Conservation (phyloP, 192 early-diverging fungal species). For the Backusella mclennaniae region DNA sequence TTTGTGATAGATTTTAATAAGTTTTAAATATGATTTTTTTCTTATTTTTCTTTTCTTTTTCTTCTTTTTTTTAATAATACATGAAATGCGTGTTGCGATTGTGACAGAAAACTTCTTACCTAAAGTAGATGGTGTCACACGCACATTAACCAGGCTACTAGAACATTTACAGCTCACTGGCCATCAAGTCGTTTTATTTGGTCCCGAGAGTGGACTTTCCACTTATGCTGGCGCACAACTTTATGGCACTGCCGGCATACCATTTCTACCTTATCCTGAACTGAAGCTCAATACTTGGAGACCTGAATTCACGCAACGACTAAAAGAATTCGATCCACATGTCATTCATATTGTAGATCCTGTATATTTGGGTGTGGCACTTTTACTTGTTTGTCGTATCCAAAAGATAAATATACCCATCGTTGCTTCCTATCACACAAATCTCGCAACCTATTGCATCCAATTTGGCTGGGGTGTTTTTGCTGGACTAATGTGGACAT, state of each 20-base stretch:
- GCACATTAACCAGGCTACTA: conserved; percentile 31
- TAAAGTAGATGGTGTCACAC: conserved; percentile 41
- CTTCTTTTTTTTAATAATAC: background rate
- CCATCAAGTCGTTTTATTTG: conserved; percentile 30
- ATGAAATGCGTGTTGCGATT: conserved; percentile 24
- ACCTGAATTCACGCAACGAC: conserved; percentile 25
- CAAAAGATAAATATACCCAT: conserved; percentile 21
- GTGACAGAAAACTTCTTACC: conserved; percentile 37
- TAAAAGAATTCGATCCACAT: conserved; percentile 27
- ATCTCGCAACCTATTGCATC: conserved; percentile 31
- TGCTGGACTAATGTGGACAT: conserved; percentile 33
- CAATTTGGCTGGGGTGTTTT: conserved; percentile 37
- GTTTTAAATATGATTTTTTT: background rate
- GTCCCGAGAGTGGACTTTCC: conserved; percentile 28
- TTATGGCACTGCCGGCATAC: conserved; percentile 33
- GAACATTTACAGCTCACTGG: conserved; percentile 31
- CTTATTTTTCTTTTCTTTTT: background rate
- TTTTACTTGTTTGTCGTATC: conserved; percentile 8
- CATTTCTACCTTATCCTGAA: conserved; percentile 35
- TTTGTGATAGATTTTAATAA: background rate
- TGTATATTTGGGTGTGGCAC: conserved; percentile 32
- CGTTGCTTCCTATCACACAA: conserved; percentile 37
- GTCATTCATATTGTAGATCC: conserved; percentile 39
- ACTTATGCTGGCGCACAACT: conserved; percentile 32
- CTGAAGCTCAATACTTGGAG: conserved; percentile 39